Conservation (phyloP, 371 early-diverging fungal species). For the Conidiobolus incongruus region DNA sequence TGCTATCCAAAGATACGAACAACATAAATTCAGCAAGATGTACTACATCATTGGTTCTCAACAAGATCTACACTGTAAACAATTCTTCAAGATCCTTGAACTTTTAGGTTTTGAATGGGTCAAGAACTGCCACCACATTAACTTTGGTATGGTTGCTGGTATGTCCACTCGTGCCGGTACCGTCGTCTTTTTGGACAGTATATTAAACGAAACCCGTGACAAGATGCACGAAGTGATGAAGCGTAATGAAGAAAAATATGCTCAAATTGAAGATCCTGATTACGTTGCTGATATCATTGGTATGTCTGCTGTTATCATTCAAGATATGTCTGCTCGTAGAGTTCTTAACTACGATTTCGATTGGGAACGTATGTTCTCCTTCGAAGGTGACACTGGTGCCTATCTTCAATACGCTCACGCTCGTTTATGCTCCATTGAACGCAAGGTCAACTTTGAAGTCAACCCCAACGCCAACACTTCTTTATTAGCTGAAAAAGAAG, state of each 20-base stretch:
- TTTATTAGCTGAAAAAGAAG: conserved; percentile 45
- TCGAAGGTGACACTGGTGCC: conserved; percentile 98
- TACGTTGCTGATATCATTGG: conserved; percentile 58
- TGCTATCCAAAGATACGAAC: conserved; percentile 78
- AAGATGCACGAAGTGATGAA: conserved; percentile 89
- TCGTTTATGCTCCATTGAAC: conserved; percentile 86
- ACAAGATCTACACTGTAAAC: conserved; percentile 91
- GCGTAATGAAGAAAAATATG: conserved; percentile 64
- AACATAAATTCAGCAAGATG: conserved; percentile 82
- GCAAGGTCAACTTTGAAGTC: conserved; percentile 29
- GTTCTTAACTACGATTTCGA: conserved; percentile 96
- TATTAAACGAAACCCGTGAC: conserved; percentile 76
- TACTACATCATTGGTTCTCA: conserved; percentile 92
- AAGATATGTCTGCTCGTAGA: conserved; percentile 91
- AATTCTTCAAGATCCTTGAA: conserved; percentile 87
- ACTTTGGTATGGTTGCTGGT: conserved; percentile 93
- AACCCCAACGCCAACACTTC: conserved; percentile 24
- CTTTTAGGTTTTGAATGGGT: conserved; percentile 62
- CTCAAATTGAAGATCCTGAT: conserved; percentile 67
- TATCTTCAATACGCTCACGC: conserved; percentile 97
- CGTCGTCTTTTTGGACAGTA: conserved; percentile 95
- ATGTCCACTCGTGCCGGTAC: conserved; percentile 98
- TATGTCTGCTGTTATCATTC: conserved; percentile 82
- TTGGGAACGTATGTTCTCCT: conserved; percentile 86
- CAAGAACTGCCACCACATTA: conserved; percentile 70